Base-by-base conservation (phyloP, 495 filamentous ascomycete species). In the Penicillium turbatum region DNA sequence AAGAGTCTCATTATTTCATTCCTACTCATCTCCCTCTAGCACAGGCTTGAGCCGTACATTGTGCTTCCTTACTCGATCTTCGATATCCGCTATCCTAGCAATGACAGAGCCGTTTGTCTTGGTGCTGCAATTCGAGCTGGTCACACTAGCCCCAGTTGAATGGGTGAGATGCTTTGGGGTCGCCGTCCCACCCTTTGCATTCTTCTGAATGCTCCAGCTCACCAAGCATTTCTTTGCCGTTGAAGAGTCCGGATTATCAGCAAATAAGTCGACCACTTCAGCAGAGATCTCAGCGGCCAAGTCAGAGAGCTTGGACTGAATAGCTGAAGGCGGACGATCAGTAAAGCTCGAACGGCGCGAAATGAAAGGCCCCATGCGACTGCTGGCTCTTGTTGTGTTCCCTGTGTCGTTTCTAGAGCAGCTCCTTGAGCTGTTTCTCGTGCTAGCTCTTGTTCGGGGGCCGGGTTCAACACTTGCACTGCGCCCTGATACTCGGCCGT, bases 401-500 rank as follows among this genome's bases (percentile, higher is more conserved):
- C n/a, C 7, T 5, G 35, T 37, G n/a, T 16, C 15, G n/a, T 16
- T 37, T 12, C 35, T 37, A 5, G 35, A 15, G n/a, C n/a, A 15
- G 35, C 13, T 35, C 13, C 32, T 35, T 5, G 35, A 15, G 35
- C n/a, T 37, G 35, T 35, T 35, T 35, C 32, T 35, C 10, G 32
- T 15, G 40, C 38, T 13, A 12, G 13, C 15, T 9, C 13, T 42
- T 42, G 24, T 29, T 42, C 24, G 41, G n/a, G n/a, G n/a, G 27
- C 4, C 11, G 11, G 7, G 8, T 16, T 19, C 41, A 12, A 44
- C 27, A 44, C 41, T 44, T 15, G 26, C 30, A 12, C 21, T 13
- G 19, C 47, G 32, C n/a, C 9, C 35, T 6, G 49, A 51, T 26
- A 51, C 30, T 32, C 49, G 49, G 16, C 49, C 49, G 19, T 51